Evolutionary conservation across 495 filamentous ascomycete species (phyloP).

Genomic region (Alectoria sarmentosa): DNA sequence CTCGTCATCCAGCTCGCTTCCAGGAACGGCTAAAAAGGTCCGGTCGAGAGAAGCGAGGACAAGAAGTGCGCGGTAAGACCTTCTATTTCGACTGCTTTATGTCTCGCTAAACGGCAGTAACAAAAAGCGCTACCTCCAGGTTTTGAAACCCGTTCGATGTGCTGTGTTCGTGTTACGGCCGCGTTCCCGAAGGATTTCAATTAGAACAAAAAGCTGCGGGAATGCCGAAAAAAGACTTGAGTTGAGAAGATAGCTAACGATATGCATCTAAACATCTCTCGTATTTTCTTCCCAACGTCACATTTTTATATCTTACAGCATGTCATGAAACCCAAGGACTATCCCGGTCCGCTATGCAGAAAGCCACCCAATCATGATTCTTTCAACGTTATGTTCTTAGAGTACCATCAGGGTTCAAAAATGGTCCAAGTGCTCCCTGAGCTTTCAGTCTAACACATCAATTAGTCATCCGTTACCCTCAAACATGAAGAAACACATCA

Average conservation of each 20-base stretch:
- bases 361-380: not conserved
- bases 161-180: not conserved
- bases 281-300: not conserved
- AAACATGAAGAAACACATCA: too few species aligned
- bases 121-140: not conserved
- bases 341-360: not conserved
- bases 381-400: not conserved
- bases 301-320: not conserved
- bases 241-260: not conserved
- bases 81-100: not conserved
- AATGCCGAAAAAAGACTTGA: too few species aligned
- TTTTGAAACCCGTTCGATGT: not conserved
- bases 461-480: constrained; percentile 3
- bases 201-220: not conserved
- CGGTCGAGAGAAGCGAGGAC: not conserved
- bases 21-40: too few species aligned
- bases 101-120: not conserved
- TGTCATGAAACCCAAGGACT: not conserved
- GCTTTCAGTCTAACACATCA: not conserved
- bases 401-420: constrained; percentile 8
- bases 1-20: not conserved
- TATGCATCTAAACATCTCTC: not conserved
- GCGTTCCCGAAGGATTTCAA: not conserved
- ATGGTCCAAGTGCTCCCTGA: constrained; percentile 6
- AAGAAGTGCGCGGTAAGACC: not conserved